Evolutionary conservation across 2,329 filamentous ascomycete genomes (phyloP).

Genomic region (Cercospora sp.): DNA sequence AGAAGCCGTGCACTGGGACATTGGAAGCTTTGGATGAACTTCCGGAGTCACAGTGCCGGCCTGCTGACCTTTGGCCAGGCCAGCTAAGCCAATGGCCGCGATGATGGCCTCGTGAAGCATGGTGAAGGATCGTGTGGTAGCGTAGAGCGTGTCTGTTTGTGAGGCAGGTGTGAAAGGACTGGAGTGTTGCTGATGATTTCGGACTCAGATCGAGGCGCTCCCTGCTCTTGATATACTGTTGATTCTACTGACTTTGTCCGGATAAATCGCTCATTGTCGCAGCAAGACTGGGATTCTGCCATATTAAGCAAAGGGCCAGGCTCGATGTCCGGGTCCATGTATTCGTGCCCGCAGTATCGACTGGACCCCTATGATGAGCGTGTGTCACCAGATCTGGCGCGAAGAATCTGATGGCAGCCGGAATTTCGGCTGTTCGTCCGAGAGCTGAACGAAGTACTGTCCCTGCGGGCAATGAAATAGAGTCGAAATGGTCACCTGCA

Average conservation of each 20-base stretch:
- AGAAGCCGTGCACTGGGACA: constrained; percentile 41
- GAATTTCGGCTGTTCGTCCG: neutral
- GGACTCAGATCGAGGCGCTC: neutral
- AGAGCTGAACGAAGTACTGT: neutral
- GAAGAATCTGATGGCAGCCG: neutral
- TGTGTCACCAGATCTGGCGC: neutral
- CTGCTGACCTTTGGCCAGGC: constrained; percentile 38
- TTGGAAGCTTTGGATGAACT: constrained; percentile 44
- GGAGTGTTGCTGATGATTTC: neutral
- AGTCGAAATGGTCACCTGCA: neutral
- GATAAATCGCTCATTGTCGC: neutral
- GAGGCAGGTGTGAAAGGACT: neutral
- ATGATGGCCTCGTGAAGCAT: constrained; percentile 6
- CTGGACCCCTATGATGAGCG: neutral
- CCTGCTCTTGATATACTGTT: neutral
- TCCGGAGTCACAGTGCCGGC: constrained; percentile 45
- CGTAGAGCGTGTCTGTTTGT: neutral
- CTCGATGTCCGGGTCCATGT: neutral
- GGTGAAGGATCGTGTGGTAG: neutral
- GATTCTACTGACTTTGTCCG: neutral
- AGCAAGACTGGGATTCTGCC: neutral
- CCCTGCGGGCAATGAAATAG: neutral
- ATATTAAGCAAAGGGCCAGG: neutral
- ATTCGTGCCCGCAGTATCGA: neutral
- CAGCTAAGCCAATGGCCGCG: neutral